Conservation (phyloP, 192 early-diverging fungal genomes). For the Irineochytrium annulatum region DNA sequence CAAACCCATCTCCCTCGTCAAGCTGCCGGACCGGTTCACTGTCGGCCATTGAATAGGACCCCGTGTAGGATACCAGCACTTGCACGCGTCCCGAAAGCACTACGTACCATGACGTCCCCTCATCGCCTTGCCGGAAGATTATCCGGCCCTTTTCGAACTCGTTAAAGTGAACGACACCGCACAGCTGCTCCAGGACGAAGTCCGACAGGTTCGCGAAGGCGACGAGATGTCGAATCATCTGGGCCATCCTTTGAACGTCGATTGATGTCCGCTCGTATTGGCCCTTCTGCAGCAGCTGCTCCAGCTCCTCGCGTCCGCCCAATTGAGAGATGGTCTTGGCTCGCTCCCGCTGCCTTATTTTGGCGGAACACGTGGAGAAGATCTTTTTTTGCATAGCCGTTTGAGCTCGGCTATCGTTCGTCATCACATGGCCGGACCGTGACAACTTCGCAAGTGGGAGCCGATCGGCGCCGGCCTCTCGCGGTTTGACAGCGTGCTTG, state of each 20-base stretch:
- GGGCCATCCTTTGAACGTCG: conserved; percentile 20
- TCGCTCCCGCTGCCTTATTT: too few relatives aligned
- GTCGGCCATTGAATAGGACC: too few relatives aligned
- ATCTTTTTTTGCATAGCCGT: too few relatives aligned
- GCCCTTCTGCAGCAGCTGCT: conserved; percentile 15
- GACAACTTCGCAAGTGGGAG: too few relatives aligned
- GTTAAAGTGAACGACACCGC: conserved; percentile 34
- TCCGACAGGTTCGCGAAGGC: conserved; percentile 36
- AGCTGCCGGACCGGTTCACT: conserved; percentile 4
- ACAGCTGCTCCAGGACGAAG: conserved; percentile 34
- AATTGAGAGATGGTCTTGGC: too few relatives aligned
- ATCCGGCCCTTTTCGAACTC: conserved; percentile 22
- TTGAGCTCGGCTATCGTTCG: too few relatives aligned
- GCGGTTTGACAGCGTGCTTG: too few relatives aligned
- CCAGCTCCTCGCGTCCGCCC: conserved; percentile 4
- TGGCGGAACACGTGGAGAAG: too few relatives aligned
- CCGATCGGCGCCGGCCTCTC: too few relatives aligned
- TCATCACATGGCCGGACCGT: too few relatives aligned
- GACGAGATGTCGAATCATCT: conserved; percentile 12
- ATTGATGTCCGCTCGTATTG: conserved; percentile 11
- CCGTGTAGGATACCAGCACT: conserved; percentile 26
- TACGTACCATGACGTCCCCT: conserved; percentile 32
- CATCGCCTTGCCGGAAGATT: conserved; percentile 42
- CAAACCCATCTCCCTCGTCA: conserved; percentile 34
- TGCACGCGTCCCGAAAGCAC: conserved; percentile 30